Base-by-base conservation (phyloP, 179 eudicot genomes). In the Silene vulgaris region DNA sequence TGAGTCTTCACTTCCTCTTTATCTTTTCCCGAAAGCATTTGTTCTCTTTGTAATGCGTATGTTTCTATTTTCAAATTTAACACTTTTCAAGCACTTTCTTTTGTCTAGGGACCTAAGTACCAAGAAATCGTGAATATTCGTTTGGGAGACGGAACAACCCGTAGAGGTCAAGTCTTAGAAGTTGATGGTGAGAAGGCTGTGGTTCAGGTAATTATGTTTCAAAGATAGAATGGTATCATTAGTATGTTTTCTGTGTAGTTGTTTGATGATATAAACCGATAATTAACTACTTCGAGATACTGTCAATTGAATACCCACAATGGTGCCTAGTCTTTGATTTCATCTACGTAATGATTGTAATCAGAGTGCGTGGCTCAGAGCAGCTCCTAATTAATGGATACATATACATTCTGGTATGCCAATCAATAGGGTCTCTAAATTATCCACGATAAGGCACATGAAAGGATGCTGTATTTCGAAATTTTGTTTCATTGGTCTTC, bases 121-220 rank as follows among this genome's bases (percentile, higher is more conserved):
- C 97, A 92, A 80, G 99, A 95, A 80, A 95, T 95, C 80, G 99
- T 92, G 17, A 95, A 88, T 73, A 92, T 95, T 69, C 97, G 97
- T 78, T 75, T 95, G 74, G 99, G 97, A 78, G 97, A 95, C 79
- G 99, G 99, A 72, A 82, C 96, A 59, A 92, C 84, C 66, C 90
- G 99, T 14, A 89, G 99, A 80, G 99, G 99, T 79, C 99, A 95
- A 82, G 97, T 95, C 76, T 82, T 92, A 73, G 97, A 95, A 84
- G 97, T 95, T 83, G 99, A 95, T 80, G 99, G 99, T 28, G 99
- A 95, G 82, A 95, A 92, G 81, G 99, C 97, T 83, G 96, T 95
- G 74, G 98, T 94, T 72, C 97, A 94, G 98, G 97, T 90, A 77
- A n/a, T 16, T n/a, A 43, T 69, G 12, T 48, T 35, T 54, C 40